These are phyloP conservation scores for Hypoxylon crocopeplum DNA, from an alignment of 495 filamentous ascomycete species.

Conservation along the genomic window DNA sequence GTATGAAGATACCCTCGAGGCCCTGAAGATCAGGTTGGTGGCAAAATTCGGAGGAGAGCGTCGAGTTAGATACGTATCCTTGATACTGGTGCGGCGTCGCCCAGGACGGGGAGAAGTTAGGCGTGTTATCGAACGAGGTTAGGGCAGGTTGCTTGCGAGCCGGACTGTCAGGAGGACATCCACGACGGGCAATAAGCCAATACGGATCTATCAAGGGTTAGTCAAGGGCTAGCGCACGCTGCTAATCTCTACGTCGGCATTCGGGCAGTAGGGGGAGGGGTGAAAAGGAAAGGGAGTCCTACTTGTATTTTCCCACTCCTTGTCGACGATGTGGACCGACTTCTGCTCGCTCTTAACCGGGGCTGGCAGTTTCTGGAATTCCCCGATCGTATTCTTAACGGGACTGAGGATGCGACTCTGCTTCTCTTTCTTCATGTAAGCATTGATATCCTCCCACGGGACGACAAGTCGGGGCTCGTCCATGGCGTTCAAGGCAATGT, in stretches of 20 bases:
- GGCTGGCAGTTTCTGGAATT: slow-evolving; percentile 43
- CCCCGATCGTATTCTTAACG: slow-evolving; percentile 37
- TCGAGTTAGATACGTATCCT: slow-evolving; percentile 71
- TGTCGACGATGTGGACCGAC: slow-evolving; percentile 35
- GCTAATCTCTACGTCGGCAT: slow-evolving; percentile 25
- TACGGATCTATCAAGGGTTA: slow-evolving; percentile 56
- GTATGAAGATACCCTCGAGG: slow-evolving; percentile 72
- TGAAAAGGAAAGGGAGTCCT: slow-evolving; percentile 38
- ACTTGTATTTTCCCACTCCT: slow-evolving; percentile 55
- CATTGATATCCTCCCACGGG: slow-evolving; percentile 69
- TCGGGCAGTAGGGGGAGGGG: neutral
- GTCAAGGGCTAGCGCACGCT: neutral
- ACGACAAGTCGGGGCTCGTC: slow-evolving; percentile 73
- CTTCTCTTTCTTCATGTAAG: slow-evolving; percentile 60
- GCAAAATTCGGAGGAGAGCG: slow-evolving; percentile 70
- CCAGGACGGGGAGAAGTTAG: slow-evolving; percentile 49
- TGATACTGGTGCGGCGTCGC: slow-evolving; percentile 52
- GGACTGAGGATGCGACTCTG: slow-evolving; percentile 52
- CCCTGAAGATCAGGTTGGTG: slow-evolving; percentile 59
- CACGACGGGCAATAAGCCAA: slow-evolving; percentile 66
- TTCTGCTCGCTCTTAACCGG: slow-evolving; percentile 40
- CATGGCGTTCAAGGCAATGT: slow-evolving; percentile 71
- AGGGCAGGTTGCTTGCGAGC: slow-evolving; percentile 57
- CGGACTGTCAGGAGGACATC: slow-evolving; percentile 66
- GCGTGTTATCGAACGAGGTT: slow-evolving; percentile 47